Conservation (phyloP, 2,329 filamentous ascomycete genomes). For the Didymella segeticola region DNA sequence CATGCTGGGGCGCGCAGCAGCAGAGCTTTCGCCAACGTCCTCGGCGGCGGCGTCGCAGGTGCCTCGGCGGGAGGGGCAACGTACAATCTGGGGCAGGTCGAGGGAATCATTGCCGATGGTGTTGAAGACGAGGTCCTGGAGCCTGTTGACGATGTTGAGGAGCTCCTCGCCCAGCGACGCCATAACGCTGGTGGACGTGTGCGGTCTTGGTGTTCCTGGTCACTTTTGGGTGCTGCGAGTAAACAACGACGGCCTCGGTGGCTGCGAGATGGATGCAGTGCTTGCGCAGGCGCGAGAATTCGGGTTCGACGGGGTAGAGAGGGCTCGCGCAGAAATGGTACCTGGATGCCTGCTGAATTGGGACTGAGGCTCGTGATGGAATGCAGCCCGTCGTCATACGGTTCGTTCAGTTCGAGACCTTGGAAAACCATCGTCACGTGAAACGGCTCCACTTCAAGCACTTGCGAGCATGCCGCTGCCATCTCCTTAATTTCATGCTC, state of each 20-base stretch:
- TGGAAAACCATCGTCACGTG: constrained; percentile 11
- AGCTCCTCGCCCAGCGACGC: constrained; percentile 95
- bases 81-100: constrained; percentile 96
- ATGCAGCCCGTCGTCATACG: constrained; percentile 33
- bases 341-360: constrained; percentile 21
- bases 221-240: constrained; percentile 18
- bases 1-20: constrained; percentile 5
- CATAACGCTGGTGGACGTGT: constrained; percentile 62
- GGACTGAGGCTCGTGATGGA: constrained; percentile 34
- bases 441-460: constrained; percentile 10
- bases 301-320: constrained; percentile 10
- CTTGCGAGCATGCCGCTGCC: constrained; percentile 5
- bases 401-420: background rate
- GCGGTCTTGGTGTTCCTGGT: constrained; percentile 26
- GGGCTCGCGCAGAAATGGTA: constrained; percentile 6
- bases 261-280: constrained; percentile 9
- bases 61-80: constrained; percentile 60
- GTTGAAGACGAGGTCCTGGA: constrained; percentile 99
- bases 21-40: constrained; percentile 12
- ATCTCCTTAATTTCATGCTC: constrained; percentile 34
- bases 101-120: constrained; percentile 99
- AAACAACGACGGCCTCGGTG: constrained; percentile 30
- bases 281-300: constrained; percentile 17
- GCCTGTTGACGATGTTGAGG: constrained; percentile 93
- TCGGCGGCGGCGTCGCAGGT: constrained; percentile 21